Evolutionary conservation across 1,284 basidiomycete species (phyloP), one percentile per base, ranked within the genome.

Genomic region (Amylostereum chailletii): DNA sequence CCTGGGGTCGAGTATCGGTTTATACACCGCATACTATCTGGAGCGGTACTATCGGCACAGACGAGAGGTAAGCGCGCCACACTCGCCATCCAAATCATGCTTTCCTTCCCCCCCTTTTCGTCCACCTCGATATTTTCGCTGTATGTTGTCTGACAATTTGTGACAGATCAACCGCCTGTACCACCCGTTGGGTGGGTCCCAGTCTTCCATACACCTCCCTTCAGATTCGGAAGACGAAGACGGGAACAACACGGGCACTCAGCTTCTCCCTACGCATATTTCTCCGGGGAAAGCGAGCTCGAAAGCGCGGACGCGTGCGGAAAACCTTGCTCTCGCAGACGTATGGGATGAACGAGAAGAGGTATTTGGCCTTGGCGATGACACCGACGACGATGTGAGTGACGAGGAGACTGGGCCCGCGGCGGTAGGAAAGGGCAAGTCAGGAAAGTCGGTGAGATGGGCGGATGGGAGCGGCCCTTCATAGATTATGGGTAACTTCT

Each of bases 271-370:
- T 3, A 71, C 69, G 10, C 72, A 79, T 48, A 62, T 66, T 42
- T 49, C 61, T 53, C 34, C 55, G 42, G 39, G 45, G 7, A 45
- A 11, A 34, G 42, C 39, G 29, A 53, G 60, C 52, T 48, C 47
- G 54, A 47, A 57, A 45, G 38, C 38, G 34, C 32, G 55, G 46
- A 59, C 56, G 56, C 39, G 59, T 65, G 32, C 65, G 72, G 27
- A 10, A 3, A 49, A 30, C 39, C 34, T 47, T 7, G 52, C 55
- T 2, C 65, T 87, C 36, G 71, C 72, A 8, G 73, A 90, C 59
- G 79, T 87, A 30, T 88, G 86, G 85, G 83, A 89, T 55, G 83
- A 86, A 58, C 72, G 79, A 19, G 86, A 90, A 62, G 87, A 88
- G 50, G 54, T 86, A 37, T 90, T 90, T 60, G 81, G 71, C 34